phyloP scores from a whole-genome alignment of 2,329 filamentous ascomycete genomes.

The Aotearoamyces nothofagi region DNA sequence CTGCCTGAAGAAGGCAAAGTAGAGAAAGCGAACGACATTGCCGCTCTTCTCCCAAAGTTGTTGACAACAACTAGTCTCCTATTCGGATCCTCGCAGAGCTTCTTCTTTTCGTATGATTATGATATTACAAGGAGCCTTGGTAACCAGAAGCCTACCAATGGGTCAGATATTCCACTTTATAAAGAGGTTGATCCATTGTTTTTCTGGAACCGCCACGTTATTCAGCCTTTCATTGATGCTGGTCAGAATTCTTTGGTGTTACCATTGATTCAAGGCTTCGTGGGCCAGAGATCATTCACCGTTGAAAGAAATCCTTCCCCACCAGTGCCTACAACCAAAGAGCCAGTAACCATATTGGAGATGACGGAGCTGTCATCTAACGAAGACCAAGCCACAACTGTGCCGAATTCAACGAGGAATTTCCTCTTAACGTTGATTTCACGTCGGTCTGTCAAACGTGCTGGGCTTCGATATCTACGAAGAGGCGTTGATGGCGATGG shows the following conservation, averaged over 20 bases:
- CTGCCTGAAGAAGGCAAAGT: constrained; percentile 1
- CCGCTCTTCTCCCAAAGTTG: constrained; percentile 60
- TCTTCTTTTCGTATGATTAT: constrained; percentile 91
- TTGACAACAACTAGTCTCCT: constrained; percentile 72
- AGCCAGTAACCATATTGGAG: constrained; percentile 23
- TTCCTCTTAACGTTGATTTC: constrained; percentile 75
- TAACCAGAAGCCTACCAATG: constrained; percentile 22
- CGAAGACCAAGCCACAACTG: background rate
- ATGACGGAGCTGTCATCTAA: constrained; percentile 23
- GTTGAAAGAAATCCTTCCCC: constrained; percentile 41
- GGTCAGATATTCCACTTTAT: constrained; percentile 45
- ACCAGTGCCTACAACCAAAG: constrained; percentile 16
- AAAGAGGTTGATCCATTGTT: constrained; percentile 61
- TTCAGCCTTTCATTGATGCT: constrained; percentile 58
- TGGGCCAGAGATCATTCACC: constrained; percentile 72
- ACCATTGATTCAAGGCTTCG: constrained; percentile 85
- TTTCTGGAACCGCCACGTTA: constrained; percentile 81
- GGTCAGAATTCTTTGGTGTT: constrained; percentile 57
- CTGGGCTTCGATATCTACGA: constrained; percentile 78
- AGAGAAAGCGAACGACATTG: constrained; percentile 7
- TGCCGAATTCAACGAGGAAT: background rate
- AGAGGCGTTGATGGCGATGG: constrained; percentile 85
- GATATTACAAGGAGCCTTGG: constrained; percentile 63
- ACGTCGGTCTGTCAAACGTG: constrained; percentile 71
- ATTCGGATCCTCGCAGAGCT: constrained; percentile 69